These are phyloP conservation scores for Sporisorium iseilematis-ciliati DNA, from an alignment of 1,284 basidiomycete genomes.

Conservation along the genomic window DNA sequence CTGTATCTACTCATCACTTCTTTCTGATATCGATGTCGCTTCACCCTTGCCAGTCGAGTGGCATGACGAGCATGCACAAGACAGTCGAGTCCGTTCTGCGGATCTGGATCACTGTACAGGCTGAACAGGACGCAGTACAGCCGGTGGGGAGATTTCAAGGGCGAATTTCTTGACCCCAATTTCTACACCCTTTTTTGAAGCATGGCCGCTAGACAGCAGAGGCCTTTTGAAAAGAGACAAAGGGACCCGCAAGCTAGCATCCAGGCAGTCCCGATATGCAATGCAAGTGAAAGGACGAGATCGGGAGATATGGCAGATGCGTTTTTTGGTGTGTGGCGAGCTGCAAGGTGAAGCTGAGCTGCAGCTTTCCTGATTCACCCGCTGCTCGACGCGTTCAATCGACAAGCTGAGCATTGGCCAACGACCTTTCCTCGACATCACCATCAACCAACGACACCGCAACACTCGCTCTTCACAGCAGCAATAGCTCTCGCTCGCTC, in stretches of 20 bases:
- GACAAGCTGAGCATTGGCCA: constrained; percentile 15
- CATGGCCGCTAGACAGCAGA: background rate
- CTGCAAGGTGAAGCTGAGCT: constrained; percentile 10
- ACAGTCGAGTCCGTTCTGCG: too few relatives aligned
- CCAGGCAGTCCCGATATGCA: background rate
- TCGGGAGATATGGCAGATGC: constrained; percentile 1
- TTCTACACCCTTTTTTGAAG: background rate
- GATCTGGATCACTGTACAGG: background rate
- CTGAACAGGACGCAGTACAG: background rate
- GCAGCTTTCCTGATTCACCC: constrained; percentile 12
- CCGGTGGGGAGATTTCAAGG: background rate
- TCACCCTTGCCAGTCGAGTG: too few relatives aligned
- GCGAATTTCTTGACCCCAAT: background rate
- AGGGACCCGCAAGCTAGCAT: background rate
- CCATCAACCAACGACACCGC: constrained; percentile 1
- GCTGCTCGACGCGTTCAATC: constrained; percentile 24
- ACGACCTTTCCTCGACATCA: background rate
- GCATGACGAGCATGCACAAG: too few relatives aligned
- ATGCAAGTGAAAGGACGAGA: background rate
- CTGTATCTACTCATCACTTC: too few relatives aligned
- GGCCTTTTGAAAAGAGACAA: background rate
- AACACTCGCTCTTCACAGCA: background rate
- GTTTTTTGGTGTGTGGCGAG: background rate
- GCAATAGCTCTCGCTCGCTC: background rate
- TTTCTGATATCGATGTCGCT: too few relatives aligned